Evolutionary conservation across 2,329 filamentous ascomycete species (phyloP), one percentile per base, ranked within the genome.

Genomic region (Colletotrichum kahawae): DNA sequence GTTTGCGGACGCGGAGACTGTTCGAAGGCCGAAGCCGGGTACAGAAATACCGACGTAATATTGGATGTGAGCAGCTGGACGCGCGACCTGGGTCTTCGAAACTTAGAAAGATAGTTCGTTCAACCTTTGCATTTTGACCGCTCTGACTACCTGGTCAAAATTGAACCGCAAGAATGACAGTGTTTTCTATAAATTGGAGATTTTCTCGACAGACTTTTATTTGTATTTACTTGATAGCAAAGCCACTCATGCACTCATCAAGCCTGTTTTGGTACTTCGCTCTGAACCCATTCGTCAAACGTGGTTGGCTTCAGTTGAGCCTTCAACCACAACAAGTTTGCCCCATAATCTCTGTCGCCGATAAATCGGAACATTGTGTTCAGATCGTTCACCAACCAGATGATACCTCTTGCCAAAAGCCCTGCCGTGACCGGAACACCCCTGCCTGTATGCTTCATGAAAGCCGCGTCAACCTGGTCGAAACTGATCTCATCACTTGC

Each of bases 401-500:
- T 51, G 43, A 51, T 21, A 2, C n/a, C 43, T 21, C 43, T 51
- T 51, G 43, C 43, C n/a, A 51, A 51, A 51, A 51, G 2, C 43
- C 43, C 43, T 51, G n/a, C 12, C 21, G 43, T 51, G 6, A 51
- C 43, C n/a, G 43, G 43, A 51, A 51, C 43, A 7, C n/a, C 43
- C 43, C 43, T 51, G 10, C 43, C 43, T 21, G 43, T 51, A 51
- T 21, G 43, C 4, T 51, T 51, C 4, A 21, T 51, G n/a, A 51
- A 51, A 2, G 43, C 43, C 43, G 43, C 43, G 12, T 80, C 70
- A 7, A 79, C 70, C 1, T 80, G 70, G 9, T 77, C 38, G 38
- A 80, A 80, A 57, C 72, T 78, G 8, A 80, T 60, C 56, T 79
- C 78, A 10, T 80, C 78, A n/a, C 79, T 80, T 3, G 79, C 79